Conservation (phyloP, 441 rosid genomes). For the Syzygium syzygioides region DNA sequence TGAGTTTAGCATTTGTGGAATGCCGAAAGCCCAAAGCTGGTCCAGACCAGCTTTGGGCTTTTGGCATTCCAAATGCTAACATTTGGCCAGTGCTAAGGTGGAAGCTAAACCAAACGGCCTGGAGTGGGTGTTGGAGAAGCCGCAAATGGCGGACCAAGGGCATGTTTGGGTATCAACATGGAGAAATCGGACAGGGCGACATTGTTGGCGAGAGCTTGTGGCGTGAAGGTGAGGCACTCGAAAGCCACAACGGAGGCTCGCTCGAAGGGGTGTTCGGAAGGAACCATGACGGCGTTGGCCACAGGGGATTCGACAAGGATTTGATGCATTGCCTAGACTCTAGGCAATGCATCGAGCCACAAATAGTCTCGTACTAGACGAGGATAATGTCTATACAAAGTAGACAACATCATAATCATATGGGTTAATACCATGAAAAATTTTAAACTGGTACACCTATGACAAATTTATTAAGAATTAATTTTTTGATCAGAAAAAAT, state of each 20-base stretch:
- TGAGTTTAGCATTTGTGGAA: too few relatives aligned
- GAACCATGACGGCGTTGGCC: constrained; percentile 65
- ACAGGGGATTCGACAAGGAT: constrained; percentile 22
- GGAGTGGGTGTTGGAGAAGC: constrained; percentile 39
- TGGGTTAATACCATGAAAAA: neutral
- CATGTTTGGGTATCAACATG: constrained; percentile 56
- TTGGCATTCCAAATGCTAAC: too few relatives aligned
- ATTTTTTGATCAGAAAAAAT: too few relatives aligned
- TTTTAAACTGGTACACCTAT: too few relatives aligned
- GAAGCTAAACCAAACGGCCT: too few relatives aligned
- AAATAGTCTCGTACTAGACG: neutral
- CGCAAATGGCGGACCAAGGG: constrained; percentile 51
- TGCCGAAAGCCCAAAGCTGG: too few relatives aligned
- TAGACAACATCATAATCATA: neutral
- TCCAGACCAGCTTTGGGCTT: too few relatives aligned
- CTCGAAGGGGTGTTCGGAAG: constrained; percentile 83
- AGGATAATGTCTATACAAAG: neutral
- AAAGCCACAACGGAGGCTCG: constrained; percentile 51
- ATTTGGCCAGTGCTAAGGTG: too few relatives aligned
- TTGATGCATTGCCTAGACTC: too few relatives aligned
- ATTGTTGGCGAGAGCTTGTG: constrained; percentile 7
- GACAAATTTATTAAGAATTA: too few relatives aligned
- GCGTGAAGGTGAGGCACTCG: constrained; percentile 35
- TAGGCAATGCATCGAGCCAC: neutral
- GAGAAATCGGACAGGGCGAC: constrained; percentile 50